Evolutionary conservation across 345 rosid genomes (phyloP), one percentile per base, ranked within the genome.

Genomic region (Eucalyptus dawsonii): DNA sequence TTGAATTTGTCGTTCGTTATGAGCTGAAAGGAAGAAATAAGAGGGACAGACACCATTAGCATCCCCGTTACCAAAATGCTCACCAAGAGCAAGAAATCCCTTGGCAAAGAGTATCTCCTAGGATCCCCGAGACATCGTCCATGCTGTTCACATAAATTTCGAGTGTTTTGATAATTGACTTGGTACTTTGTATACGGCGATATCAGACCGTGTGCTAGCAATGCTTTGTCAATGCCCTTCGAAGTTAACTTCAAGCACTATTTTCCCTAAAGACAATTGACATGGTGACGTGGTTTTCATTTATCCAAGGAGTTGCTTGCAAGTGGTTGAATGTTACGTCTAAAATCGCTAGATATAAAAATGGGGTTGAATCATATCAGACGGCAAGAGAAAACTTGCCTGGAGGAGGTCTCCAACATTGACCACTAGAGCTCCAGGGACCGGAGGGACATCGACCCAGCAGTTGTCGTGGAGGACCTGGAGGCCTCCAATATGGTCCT

Each of bases 401-500:
- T 94, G 97, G 0, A 95, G 89, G 89, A 95, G 93, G 80, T 95
- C 96, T 9, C 97, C 97, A 5, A 93, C 88, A 90, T 95, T 94
- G 87, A 95, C 88, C 50, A 93, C 93, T 4, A 95, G 90, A 22
- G 97, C 94, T 11, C 92, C 96, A 22, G 95, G 95, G 80, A 87
- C 76, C 3, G 90, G 91, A 67, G 94, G 93, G n/a, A 94, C 92
- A 90, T 94, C 94, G 37, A 93, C 19, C 96, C 96, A 94, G 21
- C 81, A 91, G 15, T 92, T 88, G 24, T 93, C 80, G n/a, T 49
- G 91, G 11, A 53, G 90, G 65, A 94, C 93, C 69, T 95, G 96
- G 85, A 95, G 97, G 31, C 96, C 96, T 87, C 94, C 96, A 5
- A 95, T 91, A n/a, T 93, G 91, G 90, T 95, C 96, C 14, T 94